phyloP scores from a whole-genome alignment of 1,284 basidiomycete species.

The Sporisorium exsertum region DNA sequence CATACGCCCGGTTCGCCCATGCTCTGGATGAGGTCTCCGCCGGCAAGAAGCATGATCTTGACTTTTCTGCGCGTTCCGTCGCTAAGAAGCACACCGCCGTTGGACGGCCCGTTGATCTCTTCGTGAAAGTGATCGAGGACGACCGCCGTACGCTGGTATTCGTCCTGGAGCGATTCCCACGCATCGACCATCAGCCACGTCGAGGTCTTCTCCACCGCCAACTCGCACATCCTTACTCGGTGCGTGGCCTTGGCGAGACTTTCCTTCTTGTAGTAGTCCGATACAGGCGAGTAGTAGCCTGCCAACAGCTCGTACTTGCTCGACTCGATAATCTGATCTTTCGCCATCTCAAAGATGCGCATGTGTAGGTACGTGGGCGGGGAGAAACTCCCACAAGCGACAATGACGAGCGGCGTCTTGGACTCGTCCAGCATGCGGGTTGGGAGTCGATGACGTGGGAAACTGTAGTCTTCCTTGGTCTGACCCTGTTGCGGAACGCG shows the following conservation, averaged over 20 bases:
- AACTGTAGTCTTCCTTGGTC: constrained; percentile 61
- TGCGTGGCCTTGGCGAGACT: constrained; percentile 66
- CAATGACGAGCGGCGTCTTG: constrained; percentile 69
- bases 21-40: constrained; percentile 95
- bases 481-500: constrained; percentile 57
- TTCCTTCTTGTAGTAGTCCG: constrained; percentile 69
- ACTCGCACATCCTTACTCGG: constrained; percentile 69
- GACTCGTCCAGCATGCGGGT: constrained; percentile 65
- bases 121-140: constrained; percentile 96
- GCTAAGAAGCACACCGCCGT: constrained; percentile 61
- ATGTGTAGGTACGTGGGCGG: constrained; percentile 74
- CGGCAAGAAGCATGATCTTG: constrained; percentile 91
- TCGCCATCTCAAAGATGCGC: constrained; percentile 98
- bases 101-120: constrained; percentile 80
- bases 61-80: constrained; percentile 63
- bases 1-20: constrained; percentile 99
- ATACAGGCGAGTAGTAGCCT: constrained; percentile 91
- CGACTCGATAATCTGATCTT: constrained; percentile 90
- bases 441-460: constrained; percentile 65
- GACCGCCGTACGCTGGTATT: constrained; percentile 92
- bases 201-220: constrained; percentile 68
- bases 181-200: constrained; percentile 84
- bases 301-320: constrained; percentile 93
- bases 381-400: constrained; percentile 74
- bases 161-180: constrained; percentile 92